These are phyloP conservation scores for Aspergillus nomiae DNA, from an alignment of 2,329 filamentous ascomycete genomes.

Conservation along the genomic window DNA sequence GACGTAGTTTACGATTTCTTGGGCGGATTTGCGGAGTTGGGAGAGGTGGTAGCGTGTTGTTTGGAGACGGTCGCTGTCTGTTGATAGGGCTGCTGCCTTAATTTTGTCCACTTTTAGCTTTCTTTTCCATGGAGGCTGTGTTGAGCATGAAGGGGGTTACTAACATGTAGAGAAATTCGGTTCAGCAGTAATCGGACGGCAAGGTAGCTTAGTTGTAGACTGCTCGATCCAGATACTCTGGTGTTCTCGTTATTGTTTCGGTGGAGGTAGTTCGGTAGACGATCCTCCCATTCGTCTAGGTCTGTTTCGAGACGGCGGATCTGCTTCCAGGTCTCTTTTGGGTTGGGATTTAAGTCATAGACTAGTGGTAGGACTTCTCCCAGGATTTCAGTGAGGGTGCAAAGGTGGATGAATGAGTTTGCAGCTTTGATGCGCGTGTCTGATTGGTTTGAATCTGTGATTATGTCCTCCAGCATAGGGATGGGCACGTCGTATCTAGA, in stretches of 20 bases:
- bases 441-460: conserved; percentile 10
- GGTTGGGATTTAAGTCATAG: conserved; percentile 34
- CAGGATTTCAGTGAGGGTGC: conserved; percentile 45
- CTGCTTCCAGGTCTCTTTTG: conserved; percentile 20
- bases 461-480: conserved; percentile 27
- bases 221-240: conserved; percentile 47
- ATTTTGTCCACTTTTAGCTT: background rate
- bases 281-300: conserved; percentile 49
- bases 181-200: conserved; percentile 48
- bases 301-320: conserved; percentile 37
- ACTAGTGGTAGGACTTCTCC: conserved; percentile 30
- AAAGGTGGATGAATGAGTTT: conserved; percentile 27
- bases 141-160: background rate
- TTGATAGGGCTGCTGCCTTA: conserved; percentile 31
- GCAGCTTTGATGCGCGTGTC: conserved; percentile 15
- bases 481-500: conserved; percentile 51
- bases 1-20: conserved; percentile 26
- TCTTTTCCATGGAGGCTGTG: background rate
- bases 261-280: conserved; percentile 27
- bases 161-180: conserved; percentile 37
- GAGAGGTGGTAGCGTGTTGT: conserved; percentile 22
- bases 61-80: conserved; percentile 28
- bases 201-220: conserved; percentile 53
- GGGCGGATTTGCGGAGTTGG: conserved; percentile 25
- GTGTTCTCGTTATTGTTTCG: conserved; percentile 33